Evolutionary conservation across 352 stramenopile species (phyloP).

Genomic region (Phytophthora sojae): DNA sequence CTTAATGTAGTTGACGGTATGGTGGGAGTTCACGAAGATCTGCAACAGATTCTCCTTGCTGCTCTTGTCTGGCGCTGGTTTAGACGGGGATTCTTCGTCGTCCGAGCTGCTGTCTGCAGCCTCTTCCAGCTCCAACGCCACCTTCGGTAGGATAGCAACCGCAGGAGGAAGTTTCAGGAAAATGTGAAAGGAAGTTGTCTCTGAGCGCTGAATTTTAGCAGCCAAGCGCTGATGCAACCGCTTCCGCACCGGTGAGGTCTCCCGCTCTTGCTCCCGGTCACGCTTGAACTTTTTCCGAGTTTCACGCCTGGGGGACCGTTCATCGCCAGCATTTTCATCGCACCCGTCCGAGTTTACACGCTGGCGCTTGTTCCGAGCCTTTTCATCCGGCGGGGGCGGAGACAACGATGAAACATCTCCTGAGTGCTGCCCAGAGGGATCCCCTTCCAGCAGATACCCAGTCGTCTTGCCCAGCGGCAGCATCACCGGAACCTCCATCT

Average conservation of each 20-base stretch:
- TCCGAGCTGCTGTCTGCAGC: conserved; percentile 36
- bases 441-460: conserved; percentile 68
- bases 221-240: conserved; percentile 62
- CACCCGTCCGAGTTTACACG: conserved; percentile 28
- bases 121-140: conserved; percentile 79
- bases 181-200: conserved; percentile 66
- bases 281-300: conserved; percentile 41
- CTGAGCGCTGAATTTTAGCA: conserved; percentile 58
- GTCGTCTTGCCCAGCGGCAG: conserved; percentile 70
- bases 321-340: conserved; percentile 25
- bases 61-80: not conserved
- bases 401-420: conserved; percentile 66
- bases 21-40: conserved; percentile 65
- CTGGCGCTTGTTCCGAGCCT: conserved; percentile 47
- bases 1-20: conserved; percentile 87
- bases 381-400: conserved; percentile 64
- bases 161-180: conserved; percentile 69
- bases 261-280: conserved; percentile 41
- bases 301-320: conserved; percentile 34
- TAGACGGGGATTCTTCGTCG: conserved; percentile 30
- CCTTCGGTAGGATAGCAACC: conserved; percentile 68
- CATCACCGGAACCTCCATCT: conserved; percentile 82
- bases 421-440: conserved; percentile 19
- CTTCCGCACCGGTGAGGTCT: conserved; percentile 64
- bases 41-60: conserved; percentile 51